Conservation (phyloP, 2,329 filamentous ascomycete species). For the Rasamsonia emersonii region DNA sequence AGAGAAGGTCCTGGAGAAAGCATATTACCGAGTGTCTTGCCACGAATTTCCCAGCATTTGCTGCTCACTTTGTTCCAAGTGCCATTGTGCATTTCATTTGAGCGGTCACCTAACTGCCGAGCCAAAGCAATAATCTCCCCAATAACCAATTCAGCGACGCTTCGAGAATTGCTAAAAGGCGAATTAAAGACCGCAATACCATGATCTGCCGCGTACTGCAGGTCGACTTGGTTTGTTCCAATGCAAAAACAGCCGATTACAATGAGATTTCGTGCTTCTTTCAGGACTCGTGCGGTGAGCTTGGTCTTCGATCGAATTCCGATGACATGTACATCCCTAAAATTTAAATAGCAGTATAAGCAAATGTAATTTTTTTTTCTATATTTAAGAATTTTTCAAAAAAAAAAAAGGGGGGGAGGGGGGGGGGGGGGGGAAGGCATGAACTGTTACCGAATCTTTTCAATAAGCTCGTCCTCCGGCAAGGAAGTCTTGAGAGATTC, state of each 20-base stretch:
- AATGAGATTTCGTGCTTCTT: constrained; percentile 85
- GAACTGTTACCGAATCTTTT: constrained; percentile 90
- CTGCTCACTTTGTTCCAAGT: constrained; percentile 97
- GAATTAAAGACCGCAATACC: constrained; percentile 98
- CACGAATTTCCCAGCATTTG: constrained; percentile 96
- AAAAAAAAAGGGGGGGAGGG: constrained; percentile 3
- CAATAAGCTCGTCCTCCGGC: constrained; percentile 85
- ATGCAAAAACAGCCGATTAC: constrained; percentile 99
- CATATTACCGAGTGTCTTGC: constrained; percentile 74
- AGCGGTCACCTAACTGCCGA: constrained; percentile 86
- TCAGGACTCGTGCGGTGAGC: constrained; percentile 74
- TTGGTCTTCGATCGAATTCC: constrained; percentile 98
- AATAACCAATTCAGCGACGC: constrained; percentile 93
- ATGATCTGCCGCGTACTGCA: constrained; percentile 37
- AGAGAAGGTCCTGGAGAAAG: constrained; percentile 3
- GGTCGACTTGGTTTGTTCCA: constrained; percentile 60
- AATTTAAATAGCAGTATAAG: constrained; percentile 10
- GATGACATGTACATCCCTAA: constrained; percentile 88
- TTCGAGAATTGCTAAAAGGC: constrained; percentile 94
- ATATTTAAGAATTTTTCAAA: constrained; percentile 2
- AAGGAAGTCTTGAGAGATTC: constrained; percentile 83
- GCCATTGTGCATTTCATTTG: constrained; percentile 85
- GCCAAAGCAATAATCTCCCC: constrained; percentile 86
- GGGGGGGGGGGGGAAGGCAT: constrained; percentile 13
- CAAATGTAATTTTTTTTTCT: constrained; percentile 5